Evolutionary conservation across 1,284 basidiomycete species (phyloP), one percentile per base, ranked within the genome.

Genomic region (Sporisorium sorghi): DNA sequence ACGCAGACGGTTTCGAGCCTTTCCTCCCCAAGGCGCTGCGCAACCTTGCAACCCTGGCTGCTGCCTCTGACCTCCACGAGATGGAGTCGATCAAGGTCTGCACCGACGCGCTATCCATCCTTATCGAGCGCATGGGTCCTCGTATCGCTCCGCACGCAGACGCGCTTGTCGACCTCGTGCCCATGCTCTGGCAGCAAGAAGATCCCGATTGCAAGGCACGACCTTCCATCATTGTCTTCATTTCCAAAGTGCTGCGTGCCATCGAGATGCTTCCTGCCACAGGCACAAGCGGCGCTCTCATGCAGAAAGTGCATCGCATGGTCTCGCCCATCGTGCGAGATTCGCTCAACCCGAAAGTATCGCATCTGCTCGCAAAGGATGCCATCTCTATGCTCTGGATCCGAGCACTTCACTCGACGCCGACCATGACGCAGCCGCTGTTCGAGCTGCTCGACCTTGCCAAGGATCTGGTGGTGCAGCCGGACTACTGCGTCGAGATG

Each of bases 71-170:
- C 3, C 56, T 84, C 48, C 57, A 74, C 39, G 80, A 82, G 60
- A 72, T 82, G 61, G 77, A 80, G 52, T 76, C 70, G 40, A 82
- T 84, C 62, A 76, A 75, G 55, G 78, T 79, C 8, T 80, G 79
- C 42, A 82, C 82, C 17, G 67, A 77, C 15, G 58, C 82, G 12
- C 70, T 84, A 3, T 69, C 79, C 19, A 73, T 84, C 35, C 56
- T 84, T 14, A 81, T 80, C 46, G 83, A 84, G 56, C 73, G 83
- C 14, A 73, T 83, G 57, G 83, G 82, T 19, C 47, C 78, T 2
- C 63, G 79, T 17, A 73, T 82, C 5, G 71, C 69, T 12, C 80
- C 82, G 21, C 76, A 80, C 40, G 71, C 80, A 11, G 58, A 74
- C 26, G 58, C 66, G 5, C 68, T 83, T 11, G 71, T 73, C 7